Conservation (phyloP, 2,329 filamentous ascomycete species). For the Curvularia spicifera region DNA sequence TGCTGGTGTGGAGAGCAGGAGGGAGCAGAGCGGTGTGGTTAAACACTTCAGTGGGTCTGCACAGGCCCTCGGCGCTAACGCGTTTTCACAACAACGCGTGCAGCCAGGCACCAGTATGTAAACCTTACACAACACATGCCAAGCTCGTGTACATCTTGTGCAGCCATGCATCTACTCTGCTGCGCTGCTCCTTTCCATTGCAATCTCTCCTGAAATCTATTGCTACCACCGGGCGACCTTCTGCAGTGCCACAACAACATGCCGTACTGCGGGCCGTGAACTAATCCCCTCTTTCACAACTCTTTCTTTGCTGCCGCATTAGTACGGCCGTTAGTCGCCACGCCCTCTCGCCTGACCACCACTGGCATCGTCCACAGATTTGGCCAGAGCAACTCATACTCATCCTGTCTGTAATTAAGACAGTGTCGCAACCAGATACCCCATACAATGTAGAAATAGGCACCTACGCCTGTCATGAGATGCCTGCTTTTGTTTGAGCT, state of each 20-base stretch:
- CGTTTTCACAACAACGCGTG: conserved; percentile 25
- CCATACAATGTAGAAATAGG: conserved; percentile 86
- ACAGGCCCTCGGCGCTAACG: conserved; percentile 28
- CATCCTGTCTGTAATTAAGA: conserved; percentile 72
- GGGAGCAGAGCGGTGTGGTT: conserved; percentile 37
- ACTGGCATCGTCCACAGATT: conserved; percentile 62
- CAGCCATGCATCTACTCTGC: neutral
- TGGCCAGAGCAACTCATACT: conserved; percentile 75
- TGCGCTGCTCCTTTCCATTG: neutral
- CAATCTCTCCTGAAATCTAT: neutral
- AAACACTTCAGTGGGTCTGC: conserved; percentile 34
- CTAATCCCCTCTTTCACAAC: neutral
- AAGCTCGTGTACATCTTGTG: neutral
- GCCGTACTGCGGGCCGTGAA: neutral
- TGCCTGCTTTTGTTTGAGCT: conserved; percentile 60
- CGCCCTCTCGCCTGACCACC: conserved; percentile 50
- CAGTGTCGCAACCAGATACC: conserved; percentile 81
- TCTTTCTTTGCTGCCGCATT: conserved; percentile 43
- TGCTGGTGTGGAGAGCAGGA: conserved; percentile 42
- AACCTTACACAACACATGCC: conserved; percentile 5
- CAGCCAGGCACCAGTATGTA: conserved; percentile 24
- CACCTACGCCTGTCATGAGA: conserved; percentile 79
- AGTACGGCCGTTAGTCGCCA: conserved; percentile 14
- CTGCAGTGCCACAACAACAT: neutral
- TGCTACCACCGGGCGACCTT: neutral